Base-by-base conservation (phyloP, 2,329 filamentous ascomycete genomes). In the Aspergillus spinulosporus region DNA sequence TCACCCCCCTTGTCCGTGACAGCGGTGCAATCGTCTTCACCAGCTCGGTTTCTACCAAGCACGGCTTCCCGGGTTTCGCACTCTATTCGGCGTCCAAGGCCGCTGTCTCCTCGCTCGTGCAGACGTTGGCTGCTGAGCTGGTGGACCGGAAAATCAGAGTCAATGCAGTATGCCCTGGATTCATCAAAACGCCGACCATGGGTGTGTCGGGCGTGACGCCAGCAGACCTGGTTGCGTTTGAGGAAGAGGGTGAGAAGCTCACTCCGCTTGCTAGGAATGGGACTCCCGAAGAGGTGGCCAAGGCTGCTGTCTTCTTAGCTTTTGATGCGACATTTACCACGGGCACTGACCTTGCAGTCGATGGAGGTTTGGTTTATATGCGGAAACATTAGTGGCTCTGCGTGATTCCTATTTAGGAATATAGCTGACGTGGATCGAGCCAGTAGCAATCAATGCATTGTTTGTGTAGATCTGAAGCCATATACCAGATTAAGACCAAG, bases 1-100 rank as follows among this genome's bases (percentile, higher is more conserved):
- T 59, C 5, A 28, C 50, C 2, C 54, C 57, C 1, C 21, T 57
- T 29, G 8, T 59, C 2, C 31, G n/a, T 6, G 50, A 53, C 21
- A 54, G 57, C 11, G 57, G 57, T 7, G 55, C 57, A 5, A 51
- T 59, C 9, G 57, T 59, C n/a, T 59, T 59, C 34, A 57, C 57
- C 9, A 53, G 49, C 39, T 57, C 57, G 7, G 57, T 59, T 2
- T 28, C 54, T 0, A 50, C 49, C 3, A 47, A 57, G 36, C 26
- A 45, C 6, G 57, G 57, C 1, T 44, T 59, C 32, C 50, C 50
- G 0, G 57, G 54, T 2, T 57, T 59, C 54, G 26, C 42, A 5
- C 37, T 34, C 11, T 59, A 59, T 11, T 42, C 50, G 2, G 37
- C 54, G 3, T 50, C 50, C 5, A 59, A 59, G 32, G 54, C 57